A percentile compares a stretch with the other conserved stretches of the same genome.
Evolutionary conservation across 2,329 filamentous ascomycete species (phyloP).

Genomic region (Mycosphaerella sp.): DNA sequence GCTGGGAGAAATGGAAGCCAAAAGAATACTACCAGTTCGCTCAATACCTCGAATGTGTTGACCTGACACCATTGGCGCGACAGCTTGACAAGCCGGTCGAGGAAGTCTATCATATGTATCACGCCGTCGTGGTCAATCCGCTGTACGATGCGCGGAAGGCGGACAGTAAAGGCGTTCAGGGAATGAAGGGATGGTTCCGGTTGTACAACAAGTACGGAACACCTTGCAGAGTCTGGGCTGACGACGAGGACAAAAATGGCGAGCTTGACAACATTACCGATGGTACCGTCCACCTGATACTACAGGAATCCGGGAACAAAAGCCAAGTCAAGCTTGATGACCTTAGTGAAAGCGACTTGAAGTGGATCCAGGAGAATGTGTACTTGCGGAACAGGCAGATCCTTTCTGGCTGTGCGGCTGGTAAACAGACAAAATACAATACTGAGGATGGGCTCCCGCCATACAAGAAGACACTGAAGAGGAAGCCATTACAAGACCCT

Average conservation of each 20-base stretch:
- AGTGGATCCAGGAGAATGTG: slow-evolving; percentile 6
- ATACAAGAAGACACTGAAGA: neutral
- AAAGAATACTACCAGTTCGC: slow-evolving; percentile 16
- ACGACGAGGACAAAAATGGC: neutral
- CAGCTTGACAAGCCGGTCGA: slow-evolving; percentile 16
- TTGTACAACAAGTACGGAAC: slow-evolving; percentile 6
- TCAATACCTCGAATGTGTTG: slow-evolving; percentile 12
- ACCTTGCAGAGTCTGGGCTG: slow-evolving; percentile 8
- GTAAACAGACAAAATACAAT: neutral
- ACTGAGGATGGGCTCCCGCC: slow-evolving; percentile 3
- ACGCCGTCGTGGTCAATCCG: slow-evolving; percentile 15
- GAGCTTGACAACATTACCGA: slow-evolving; percentile 4
- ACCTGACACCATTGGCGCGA: slow-evolving; percentile 16
- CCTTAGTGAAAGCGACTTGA: neutral
- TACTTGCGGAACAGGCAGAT: neutral
- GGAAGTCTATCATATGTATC: slow-evolving; percentile 20
- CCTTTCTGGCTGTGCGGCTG: slow-evolving; percentile 2
- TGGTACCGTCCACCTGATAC: slow-evolving; percentile 6
- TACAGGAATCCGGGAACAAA: slow-evolving; percentile 4
- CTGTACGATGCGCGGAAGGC: slow-evolving; percentile 18
- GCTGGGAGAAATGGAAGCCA: slow-evolving; percentile 20
- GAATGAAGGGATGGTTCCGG: slow-evolving; percentile 14
- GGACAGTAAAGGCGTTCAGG: slow-evolving; percentile 11
- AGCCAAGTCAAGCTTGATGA: slow-evolving; percentile 1
- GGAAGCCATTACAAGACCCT: neutral